A percentile compares a stretch with the other conserved stretches of the same genome.
phyloP scores from a whole-genome alignment of 306 rosid genomes.

The Vachellia collinsii region DNA sequence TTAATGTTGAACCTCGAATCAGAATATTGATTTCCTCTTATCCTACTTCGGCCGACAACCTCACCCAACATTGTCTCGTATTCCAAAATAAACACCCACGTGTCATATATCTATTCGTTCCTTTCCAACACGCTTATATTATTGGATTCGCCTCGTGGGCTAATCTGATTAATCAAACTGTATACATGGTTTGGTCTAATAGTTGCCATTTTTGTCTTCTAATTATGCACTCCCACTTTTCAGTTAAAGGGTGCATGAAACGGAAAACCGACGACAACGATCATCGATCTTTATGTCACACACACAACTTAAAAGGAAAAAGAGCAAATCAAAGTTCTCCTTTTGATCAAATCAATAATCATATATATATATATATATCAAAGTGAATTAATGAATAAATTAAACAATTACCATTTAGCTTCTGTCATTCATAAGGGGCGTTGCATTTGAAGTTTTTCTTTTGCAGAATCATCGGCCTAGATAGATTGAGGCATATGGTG shows the following conservation, averaged over 20 bases:
- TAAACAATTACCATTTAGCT: not conserved
- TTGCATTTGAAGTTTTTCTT: not conserved
- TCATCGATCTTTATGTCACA: not conserved
- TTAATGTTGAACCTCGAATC: not conserved
- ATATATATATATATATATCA: no score
- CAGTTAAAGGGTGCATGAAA: not conserved
- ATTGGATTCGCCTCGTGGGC: not conserved
- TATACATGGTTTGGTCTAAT: not conserved
- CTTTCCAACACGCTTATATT: not conserved
- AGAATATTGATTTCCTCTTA: not conserved
- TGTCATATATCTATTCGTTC: not conserved
- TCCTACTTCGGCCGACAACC: constrained; percentile 1
- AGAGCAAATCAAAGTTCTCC: not conserved
- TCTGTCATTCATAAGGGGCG: not conserved
- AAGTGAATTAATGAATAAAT: not conserved
- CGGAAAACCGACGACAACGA: not conserved
- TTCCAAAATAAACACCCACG: not conserved
- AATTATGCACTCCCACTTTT: not conserved
- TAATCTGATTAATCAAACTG: not conserved
- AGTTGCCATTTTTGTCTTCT: not conserved
- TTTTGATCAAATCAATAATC: not conserved
- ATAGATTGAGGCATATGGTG: not conserved
- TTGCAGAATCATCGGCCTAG: constrained; percentile 5
- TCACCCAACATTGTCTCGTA: not conserved
- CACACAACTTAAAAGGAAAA: not conserved